Evolutionary conservation across 441 rosid species (phyloP), one percentile per base, ranked within the genome.

Genomic region (Metrosideros polymorpha): DNA sequence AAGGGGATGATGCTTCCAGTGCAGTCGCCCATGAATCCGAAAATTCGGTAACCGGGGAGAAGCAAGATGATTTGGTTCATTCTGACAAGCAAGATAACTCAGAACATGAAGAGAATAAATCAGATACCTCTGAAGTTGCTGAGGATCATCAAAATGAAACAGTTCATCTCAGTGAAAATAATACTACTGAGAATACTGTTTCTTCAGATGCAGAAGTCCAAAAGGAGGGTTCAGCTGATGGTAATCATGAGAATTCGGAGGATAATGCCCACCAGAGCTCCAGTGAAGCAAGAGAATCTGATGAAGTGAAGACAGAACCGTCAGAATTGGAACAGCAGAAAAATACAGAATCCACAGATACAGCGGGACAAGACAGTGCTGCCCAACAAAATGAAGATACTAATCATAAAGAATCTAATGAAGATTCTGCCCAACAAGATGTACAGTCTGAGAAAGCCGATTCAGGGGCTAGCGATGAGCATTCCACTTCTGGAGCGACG

Each of bases 1-100:
- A 94, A 47, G 98, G 98, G 77, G 97, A 96, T 90, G 96, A 94
- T 94, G 98, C 99, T 55, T 96, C 98, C n/a, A 95, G 99, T 53
- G 97, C 95, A 88, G 98, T 95, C 18, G 94, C 88, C 63, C 96
- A 93, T 85, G 92, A 94, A 85, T 85, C 89, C 61, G 91, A 93
- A 63, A 90, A 89, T 86, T 85, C 25, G 9, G 89, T 55, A 10
- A 84, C 87, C 50, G 91, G 87, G 82, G 89, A 90, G 85, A 94
- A 89, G 89, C 89, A 88, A 56, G 90, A 88, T 56, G 87, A 79
- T 79, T 30, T 75, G 4, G 86, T 86, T 49, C 90, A 86, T 66
- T 35, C 90, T 66, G 82, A 85, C 15, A 88, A 89, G 53, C 82
- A 85, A 49, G 92, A 88, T 85, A 89, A 88, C 84, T 91, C 77